Percentiles rank a stretch among this genome's conserved stretches.
These are phyloP conservation scores for Reticulascus tulasneorum DNA, from an alignment of 2,329 filamentous ascomycete genomes.

Conservation along the genomic window DNA sequence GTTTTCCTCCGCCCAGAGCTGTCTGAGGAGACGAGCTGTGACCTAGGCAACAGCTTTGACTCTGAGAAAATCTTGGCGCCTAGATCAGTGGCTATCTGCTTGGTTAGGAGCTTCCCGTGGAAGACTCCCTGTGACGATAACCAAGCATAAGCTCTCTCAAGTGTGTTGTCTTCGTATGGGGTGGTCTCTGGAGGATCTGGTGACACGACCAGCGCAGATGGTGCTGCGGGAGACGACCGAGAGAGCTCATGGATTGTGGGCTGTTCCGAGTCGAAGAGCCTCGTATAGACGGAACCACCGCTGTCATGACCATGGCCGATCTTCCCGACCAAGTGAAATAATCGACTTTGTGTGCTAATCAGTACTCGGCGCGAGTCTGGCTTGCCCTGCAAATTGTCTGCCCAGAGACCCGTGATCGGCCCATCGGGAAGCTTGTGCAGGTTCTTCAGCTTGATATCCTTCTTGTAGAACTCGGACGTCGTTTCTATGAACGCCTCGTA, in stretches of 20 bases:
- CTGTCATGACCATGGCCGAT: constrained; percentile 73
- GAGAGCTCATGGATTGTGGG: constrained; percentile 72
- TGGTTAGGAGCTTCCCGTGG: constrained; percentile 72
- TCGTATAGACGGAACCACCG: constrained; percentile 79
- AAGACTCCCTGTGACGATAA: constrained; percentile 81
- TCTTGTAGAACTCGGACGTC: constrained; percentile 88
- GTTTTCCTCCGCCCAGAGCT: constrained; percentile 54
- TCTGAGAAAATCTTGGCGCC: constrained; percentile 73
- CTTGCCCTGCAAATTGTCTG: constrained; percentile 66
- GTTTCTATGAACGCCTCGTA: constrained; percentile 96
- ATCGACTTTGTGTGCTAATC: constrained; percentile 70
- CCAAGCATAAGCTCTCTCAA: constrained; percentile 84
- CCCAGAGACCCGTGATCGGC: constrained; percentile 80
- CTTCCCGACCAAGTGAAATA: constrained; percentile 79
- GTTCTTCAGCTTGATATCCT: constrained; percentile 84
- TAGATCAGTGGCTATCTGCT: constrained; percentile 59
- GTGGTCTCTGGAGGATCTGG: constrained; percentile 62
- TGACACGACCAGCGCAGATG: constrained; percentile 69
- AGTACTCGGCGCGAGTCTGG: constrained; percentile 73
- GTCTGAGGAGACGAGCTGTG: constrained; percentile 50
- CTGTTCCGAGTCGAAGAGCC: constrained; percentile 82
- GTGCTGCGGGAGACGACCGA: constrained; percentile 52
- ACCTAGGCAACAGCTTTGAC: constrained; percentile 70
- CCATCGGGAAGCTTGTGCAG: constrained; percentile 81
- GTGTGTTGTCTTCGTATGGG: constrained; percentile 50